Percentiles rank a stretch among this genome's conserved stretches.
Conservation (phyloP, 345 rosid species). For the Gossypium rotundifolium region DNA sequence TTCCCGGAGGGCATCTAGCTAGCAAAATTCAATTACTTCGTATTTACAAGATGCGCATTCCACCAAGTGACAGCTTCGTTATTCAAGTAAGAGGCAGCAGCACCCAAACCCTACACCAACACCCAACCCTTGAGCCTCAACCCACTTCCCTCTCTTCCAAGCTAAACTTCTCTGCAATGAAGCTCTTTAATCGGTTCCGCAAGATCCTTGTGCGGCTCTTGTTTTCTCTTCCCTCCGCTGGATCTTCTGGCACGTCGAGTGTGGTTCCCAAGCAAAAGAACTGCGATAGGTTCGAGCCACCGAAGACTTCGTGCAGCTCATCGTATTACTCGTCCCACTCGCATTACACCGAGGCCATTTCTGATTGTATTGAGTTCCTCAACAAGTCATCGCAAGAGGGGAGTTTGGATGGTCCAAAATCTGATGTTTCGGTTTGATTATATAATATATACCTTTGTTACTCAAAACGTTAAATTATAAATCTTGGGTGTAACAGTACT, state of each 20-base stretch:
- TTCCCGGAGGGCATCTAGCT: conserved; percentile 40
- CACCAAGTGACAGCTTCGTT: conserved; percentile 35
- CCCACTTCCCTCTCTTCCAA: conserved; percentile 1
- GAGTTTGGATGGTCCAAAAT: conserved; percentile 28
- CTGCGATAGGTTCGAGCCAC: conserved; percentile 59
- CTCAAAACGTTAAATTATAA: neutral
- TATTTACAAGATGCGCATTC: conserved; percentile 16
- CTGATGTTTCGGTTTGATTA: conserved; percentile 38
- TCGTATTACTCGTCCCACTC: conserved; percentile 76
- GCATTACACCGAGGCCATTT: conserved; percentile 78
- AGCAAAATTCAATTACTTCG: conserved; percentile 4
- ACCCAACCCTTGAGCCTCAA: neutral
- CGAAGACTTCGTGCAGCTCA: conserved; percentile 80
- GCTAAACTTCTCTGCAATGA: conserved; percentile 50
- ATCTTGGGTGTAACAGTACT: neutral
- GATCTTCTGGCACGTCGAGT: conserved; percentile 16
- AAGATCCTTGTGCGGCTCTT: conserved; percentile 61
- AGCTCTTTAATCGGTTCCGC: conserved; percentile 55
- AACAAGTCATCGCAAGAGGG: conserved; percentile 69
- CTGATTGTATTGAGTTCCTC: conserved; percentile 94
- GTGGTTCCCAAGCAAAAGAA: conserved; percentile 19
- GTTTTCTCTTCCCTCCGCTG: conserved; percentile 42
- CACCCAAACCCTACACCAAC: neutral
- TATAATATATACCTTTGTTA: neutral
- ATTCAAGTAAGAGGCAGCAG: conserved; percentile 33